Conservation (phyloP, 2,329 filamentous ascomycete species). For the Penicillium brevicompactum region DNA sequence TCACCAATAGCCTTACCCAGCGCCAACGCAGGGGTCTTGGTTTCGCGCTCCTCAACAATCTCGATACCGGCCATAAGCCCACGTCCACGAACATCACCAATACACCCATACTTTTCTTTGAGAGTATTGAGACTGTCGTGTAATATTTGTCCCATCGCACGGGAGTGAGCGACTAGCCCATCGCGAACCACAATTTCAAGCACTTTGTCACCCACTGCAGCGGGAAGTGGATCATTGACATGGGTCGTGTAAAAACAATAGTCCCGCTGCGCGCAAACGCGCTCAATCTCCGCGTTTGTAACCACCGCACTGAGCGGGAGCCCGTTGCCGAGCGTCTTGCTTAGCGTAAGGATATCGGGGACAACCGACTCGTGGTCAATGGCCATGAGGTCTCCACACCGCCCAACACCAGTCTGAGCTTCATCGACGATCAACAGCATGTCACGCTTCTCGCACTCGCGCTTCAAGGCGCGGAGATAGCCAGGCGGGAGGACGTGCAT, state of each 20-base stretch:
- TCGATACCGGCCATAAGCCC: conserved; percentile 63
- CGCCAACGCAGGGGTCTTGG: conserved; percentile 51
- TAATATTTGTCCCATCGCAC: conserved; percentile 49
- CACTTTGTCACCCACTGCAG: conserved; percentile 63
- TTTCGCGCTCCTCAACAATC: conserved; percentile 55
- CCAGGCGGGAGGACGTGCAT: conserved; percentile 62
- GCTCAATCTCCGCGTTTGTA: conserved; percentile 57
- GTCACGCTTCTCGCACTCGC: conserved; percentile 56
- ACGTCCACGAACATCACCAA: conserved; percentile 63
- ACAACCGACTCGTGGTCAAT: conserved; percentile 55
- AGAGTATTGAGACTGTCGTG: conserved; percentile 51
- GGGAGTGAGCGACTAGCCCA: conserved; percentile 51
- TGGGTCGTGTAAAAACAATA: conserved; percentile 65
- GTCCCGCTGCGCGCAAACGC: conserved; percentile 49
- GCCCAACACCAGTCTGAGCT: conserved; percentile 60
- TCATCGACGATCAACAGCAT: conserved; percentile 64
- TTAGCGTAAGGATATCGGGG: conserved; percentile 61
- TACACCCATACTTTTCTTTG: conserved; percentile 57
- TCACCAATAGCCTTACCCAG: conserved; percentile 53
- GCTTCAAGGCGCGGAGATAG: conserved; percentile 59
- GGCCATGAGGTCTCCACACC: conserved; percentile 61
- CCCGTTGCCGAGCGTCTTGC: conserved; percentile 64
- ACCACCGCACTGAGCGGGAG: conserved; percentile 61
- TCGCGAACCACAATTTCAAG: conserved; percentile 63
- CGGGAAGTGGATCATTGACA: conserved; percentile 62